Evolutionary conservation across 768 basidiomycete genomes (phyloP), one percentile per base, ranked within the genome.

Genomic region (Pleurotus platypus): DNA sequence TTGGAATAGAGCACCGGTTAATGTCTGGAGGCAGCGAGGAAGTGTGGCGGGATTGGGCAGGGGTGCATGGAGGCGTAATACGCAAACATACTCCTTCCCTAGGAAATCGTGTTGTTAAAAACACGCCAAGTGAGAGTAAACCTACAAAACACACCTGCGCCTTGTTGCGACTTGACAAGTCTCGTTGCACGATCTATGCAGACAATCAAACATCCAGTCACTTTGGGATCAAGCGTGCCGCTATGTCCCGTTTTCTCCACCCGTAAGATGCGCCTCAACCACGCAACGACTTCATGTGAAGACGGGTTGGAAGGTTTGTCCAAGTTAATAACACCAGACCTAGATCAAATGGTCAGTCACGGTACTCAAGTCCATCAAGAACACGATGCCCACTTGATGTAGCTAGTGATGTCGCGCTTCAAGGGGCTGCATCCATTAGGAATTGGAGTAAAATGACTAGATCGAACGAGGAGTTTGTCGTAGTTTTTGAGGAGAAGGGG

Each of bases 241-340:
- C 94, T 97, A 75, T 99, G 97, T 42, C 97, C 97, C 0, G 97
- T 99, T 76, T 99, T 98, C 73, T 98, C 97, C 22, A 90, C 93
- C 18, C 95, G 87, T 55, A 99, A 73, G 61, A 99, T 99, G n/a
- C 97, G 85, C 64, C 95, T 84, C 61, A 99, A 75, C 97, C 97
- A 99, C 13, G 97, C 97, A 62, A 99, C 97, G 55, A 99, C 97
- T 79, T 99, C 97, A 72, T 99, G 97, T 4, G 95, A 96, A 15
- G 95, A 97, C 3, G 96, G 96, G 74, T 98, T 99, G 30, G 96
- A 98, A 20, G 97, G 97, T 69, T 99, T 99, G 83, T 99, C 97
- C 63, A 99, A 81, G 76, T 99, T 99, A 71, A 99, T 99, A 54
- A 98, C 92, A 64, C 97, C 97, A 63, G 95, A 93, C 78, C 94